Conservation (phyloP, 495 filamentous ascomycete species). For the Penicillium psychrofluorescens region DNA sequence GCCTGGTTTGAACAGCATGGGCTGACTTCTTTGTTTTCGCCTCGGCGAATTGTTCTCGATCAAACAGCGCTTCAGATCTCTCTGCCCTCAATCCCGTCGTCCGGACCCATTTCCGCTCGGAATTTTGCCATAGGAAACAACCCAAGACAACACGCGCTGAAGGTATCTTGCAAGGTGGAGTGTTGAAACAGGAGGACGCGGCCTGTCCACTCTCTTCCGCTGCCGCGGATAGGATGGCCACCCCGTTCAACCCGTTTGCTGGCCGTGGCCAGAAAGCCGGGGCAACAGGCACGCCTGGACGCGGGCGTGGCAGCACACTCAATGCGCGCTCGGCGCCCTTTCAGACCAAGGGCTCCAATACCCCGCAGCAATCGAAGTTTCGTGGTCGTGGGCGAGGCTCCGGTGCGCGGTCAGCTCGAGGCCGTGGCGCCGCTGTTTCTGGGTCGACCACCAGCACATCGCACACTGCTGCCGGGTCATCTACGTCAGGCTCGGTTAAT, state of each 20-base stretch:
- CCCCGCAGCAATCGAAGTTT: slow-evolving; percentile 8
- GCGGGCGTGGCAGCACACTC: slow-evolving; percentile 23
- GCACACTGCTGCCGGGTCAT: slow-evolving; percentile 4
- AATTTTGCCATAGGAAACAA: not conserved
- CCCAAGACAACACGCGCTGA: not conserved
- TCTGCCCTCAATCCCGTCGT: not conserved
- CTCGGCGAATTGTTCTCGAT: slow-evolving; percentile 8
- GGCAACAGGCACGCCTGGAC: slow-evolving; percentile 9
- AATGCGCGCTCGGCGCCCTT: slow-evolving; percentile 9
- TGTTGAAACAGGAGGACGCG: slow-evolving; percentile 1
- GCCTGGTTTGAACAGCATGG: slow-evolving; percentile 1
- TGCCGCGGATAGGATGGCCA: slow-evolving; percentile 32
- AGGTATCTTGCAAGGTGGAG: not conserved
- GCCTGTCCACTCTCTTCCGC: slow-evolving; percentile 14
- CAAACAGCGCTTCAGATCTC: slow-evolving; percentile 1
- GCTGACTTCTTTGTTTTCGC: slow-evolving; percentile 13
- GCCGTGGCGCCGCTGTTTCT: slow-evolving; percentile 15
- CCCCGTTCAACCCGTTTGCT: slow-evolving; percentile 27
- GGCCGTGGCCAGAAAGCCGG: slow-evolving; percentile 24
- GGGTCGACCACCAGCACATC: slow-evolving; percentile 4
- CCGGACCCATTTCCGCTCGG: no score
- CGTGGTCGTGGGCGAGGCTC: slow-evolving; percentile 26
- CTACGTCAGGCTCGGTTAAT: not conserved
- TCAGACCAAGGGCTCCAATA: slow-evolving; percentile 14
- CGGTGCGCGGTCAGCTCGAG: slow-evolving; percentile 10